Base-by-base conservation (phyloP, 176 grass and related monocot species). In the Musa schizocarpa region DNA sequence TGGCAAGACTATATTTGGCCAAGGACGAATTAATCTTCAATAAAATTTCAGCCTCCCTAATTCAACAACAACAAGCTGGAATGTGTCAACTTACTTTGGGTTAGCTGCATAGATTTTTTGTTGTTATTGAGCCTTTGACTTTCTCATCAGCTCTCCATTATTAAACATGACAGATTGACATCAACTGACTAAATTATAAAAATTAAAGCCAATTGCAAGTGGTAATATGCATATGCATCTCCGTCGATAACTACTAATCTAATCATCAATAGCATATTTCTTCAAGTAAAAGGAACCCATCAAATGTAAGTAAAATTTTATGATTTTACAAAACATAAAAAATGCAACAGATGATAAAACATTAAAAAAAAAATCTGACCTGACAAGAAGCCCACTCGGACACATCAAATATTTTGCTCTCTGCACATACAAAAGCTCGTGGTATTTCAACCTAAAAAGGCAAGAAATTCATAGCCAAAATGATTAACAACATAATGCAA, bases 341-440 rank as follows among this genome's bases (percentile, higher is more conserved):
- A 43, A 43, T 43, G 34, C 34, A 43, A 43, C 34, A 43, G 34
- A 43, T 43, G 6, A 12, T 19, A 16, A 13, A 57, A 16, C 17
- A 8, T 61, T 61, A 19, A 70, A 70, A 50, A 50, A 26, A 70
- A 70, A 70, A 50, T 34, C 71, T 85, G 52, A 99, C 96, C 91
- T 95, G 91, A 81, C 96, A 99, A 69, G 71, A 92, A 76, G 96
- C 96, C 96, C 96, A 99, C 72, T 99, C 91, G 21, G 96, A 99
- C 11, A 99, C 91, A 83, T 99, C 96, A 76, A 99, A 99, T 92
- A 99, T 92, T 88, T 95, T 99, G 85, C 96, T 95, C 87, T 99
- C 96, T 25, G 96, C 96, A 75, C 96, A 99, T 50, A 92, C 96
- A 89, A 95, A 99, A 72, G 96, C 96, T 77, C 91, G 86, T 64